Evolutionary conservation across 1,284 basidiomycete species (phyloP), one percentile per base, ranked within the genome.

Genomic region (Flammula alnicola): DNA sequence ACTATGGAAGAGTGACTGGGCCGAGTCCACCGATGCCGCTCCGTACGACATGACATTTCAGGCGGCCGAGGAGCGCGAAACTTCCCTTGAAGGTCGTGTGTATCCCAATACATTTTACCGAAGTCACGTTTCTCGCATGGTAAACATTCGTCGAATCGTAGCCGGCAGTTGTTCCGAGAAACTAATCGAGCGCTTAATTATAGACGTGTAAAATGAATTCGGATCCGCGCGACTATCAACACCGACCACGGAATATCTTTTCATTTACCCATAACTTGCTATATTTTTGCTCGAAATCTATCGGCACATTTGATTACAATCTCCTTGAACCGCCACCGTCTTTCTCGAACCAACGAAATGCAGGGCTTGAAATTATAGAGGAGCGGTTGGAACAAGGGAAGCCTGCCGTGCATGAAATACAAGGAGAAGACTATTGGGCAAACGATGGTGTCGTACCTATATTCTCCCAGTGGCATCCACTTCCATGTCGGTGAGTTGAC

Each of bases 401-500:
- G 12, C 10, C n/a, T n/a, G n/a, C n/a, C n/a, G n/a, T n/a, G n/a
- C n/a, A n/a, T n/a, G 23, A 42, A 29, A 11, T 27, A 5, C 39
- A 27, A 2, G 47, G 44, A n/a, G 49, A 50, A 22, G 56, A 52
- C 26, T 68, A 71, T 45, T 66, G 67, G 51, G 71, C 67, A 0
- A 80, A 79, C 52, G 78, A 80, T 54, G 77, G 78, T 3, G 67
- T 79, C 10, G 78, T 79, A 1, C 77, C 77, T 3, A n/a, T 76
- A 5, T 79, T 80, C 58, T 79, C 78, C 2, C 78, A 79, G 41
- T 79, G 73, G 71, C 79, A 80, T 65, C 77, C 78, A n/a, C 63
- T 68, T 44, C 59, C 70, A 19, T 80, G 78, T 72, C 58, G 62
- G 74, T 75, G 56, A 33, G 60, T 55, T 14, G 19, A n/a, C 16